Evolutionary conservation across 1,284 basidiomycete species (phyloP), one percentile per base, ranked within the genome.

Genomic region (Tetrapyrgos nigripes): DNA sequence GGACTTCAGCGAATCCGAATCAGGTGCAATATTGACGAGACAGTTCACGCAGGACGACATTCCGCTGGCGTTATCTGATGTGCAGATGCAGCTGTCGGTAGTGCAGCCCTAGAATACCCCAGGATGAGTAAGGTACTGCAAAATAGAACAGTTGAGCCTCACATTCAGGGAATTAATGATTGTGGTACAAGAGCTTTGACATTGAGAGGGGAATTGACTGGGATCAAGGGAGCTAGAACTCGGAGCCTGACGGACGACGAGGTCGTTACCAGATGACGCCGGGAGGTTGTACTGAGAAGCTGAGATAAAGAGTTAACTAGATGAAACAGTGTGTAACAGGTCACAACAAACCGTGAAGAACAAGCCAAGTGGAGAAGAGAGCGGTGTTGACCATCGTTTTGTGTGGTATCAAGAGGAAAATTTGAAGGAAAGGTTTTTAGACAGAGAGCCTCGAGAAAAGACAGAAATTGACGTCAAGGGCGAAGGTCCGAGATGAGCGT

Each of bases 31-130:
- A 3, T 13, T 45, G 23, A 64, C 59, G 23, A 65, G 23, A 44
- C 68, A 70, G 35, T 68, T 62, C 6, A 70, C 46, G 49, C 68
- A 70, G 23, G 43, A 55, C 35, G 63, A 55, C 17, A 69, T 58
- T 11, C 54, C n/a, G 4, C 50, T 31, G 6, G 55, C 64, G 46
- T 64, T 65, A 40, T 53, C n/a, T 3, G 49, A 44, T 29, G 66
- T 63, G 35, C 68, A 70, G 9, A 69, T 14, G 43, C 68, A 70
- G 6, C 47, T 28, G 3, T 31, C 51, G 4, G 46, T 57, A 3
- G 45, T 24, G 53, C 68, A 70, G 26, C 23, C 50, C 66, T 66
- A 61, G 21, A 13, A 9, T 27, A 26, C 31, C 61, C 61, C 64
- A 23, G 9, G 17, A 46, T 17, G 21, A n/a, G 13, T 19, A 24